Percentiles rank a stretch among this genome's conserved stretches.
Conservation (phyloP, 1,139 yeast species). For the Debaryomycetaceae sp. region DNA sequence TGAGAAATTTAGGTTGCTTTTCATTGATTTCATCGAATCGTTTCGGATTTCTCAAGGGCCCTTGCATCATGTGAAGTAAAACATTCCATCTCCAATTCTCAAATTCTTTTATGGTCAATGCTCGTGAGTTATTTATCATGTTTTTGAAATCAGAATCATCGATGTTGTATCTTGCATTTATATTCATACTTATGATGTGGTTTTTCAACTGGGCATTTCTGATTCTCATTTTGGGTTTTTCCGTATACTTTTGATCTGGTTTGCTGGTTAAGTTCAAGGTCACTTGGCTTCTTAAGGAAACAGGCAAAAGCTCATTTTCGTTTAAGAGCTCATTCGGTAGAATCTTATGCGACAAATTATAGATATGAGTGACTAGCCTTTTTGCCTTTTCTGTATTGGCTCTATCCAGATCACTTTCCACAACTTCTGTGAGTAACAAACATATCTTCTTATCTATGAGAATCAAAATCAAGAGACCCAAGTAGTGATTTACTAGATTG, state of each 20-base stretch:
- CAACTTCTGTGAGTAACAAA: conserved; percentile 43
- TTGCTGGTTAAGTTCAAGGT: conserved; percentile 5
- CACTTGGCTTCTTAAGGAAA: conserved; percentile 1
- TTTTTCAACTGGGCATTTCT: conserved; percentile 14
- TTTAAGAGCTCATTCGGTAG: conserved; percentile 41
- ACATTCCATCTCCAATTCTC: conserved; percentile 87
- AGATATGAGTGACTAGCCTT: conserved; percentile 58
- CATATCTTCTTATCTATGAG: conserved; percentile 57
- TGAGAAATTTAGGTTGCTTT: conserved; percentile 77
- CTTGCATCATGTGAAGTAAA: conserved; percentile 64
- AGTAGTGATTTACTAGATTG: conserved; percentile 51
- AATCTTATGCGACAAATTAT: conserved; percentile 50
- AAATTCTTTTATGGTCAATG: conserved; percentile 73
- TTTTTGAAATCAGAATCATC: conserved; percentile 72
- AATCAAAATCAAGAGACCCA: conserved; percentile 54
- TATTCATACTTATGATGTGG: conserved; percentile 38
- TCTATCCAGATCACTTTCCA: conserved; percentile 46
- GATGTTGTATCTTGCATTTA: conserved; percentile 47
- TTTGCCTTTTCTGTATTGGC: conserved; percentile 58
- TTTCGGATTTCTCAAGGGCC: conserved; percentile 70
- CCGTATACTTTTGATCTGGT: conserved; percentile 5
- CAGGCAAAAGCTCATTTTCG: conserved; percentile 13
- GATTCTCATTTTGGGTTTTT: conserved; percentile 9
- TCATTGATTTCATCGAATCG: conserved; percentile 75
- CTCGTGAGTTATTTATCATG: conserved; percentile 64